Base-by-base conservation (phyloP, 73 alveolate genomes). In the Symbiodinium natans region DNA sequence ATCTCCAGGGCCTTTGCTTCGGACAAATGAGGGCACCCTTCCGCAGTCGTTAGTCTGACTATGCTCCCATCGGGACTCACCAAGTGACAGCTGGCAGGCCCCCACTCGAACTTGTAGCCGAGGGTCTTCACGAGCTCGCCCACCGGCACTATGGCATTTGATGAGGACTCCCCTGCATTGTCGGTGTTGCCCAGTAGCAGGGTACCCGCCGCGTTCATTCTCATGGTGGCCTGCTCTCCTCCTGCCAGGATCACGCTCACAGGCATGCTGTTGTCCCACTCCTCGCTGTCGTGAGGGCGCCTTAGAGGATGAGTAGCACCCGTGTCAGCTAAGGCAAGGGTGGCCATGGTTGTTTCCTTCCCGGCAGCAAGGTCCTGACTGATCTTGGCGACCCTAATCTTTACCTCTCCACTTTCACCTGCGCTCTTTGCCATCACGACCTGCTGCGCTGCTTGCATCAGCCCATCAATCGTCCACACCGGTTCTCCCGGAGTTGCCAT, bases 91-190 rank as follows among this genome's bases (percentile, higher is more conserved):
- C 10, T 63, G 17, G 6, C 1, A 0, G 7, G 36, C 0, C 13
- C 34, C 77, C 77, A 63, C 0, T 5, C 36, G 15, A 63, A 7
- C 1, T 23, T 63, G 39, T 63, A 63, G 19, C 77, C 77, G 2
- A 63, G 77, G 0, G 29, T 23, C 0, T 7, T 0, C 13, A 63
- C 34, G 0, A 63, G 40, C 1, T 23, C 77, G 5, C 77, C 77
- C 77, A 63, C 1, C 0, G 77, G 77, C 0, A 63, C 36, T 2
- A 63, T 63, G 3, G 77, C n/a, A n/a, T 23, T 2, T 31, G 1
- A 0, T 7, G 0, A 1, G 36, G 9, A 4, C 15, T 10, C 15
- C 15, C 31, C 38, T 1, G 0, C 0, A 27, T n/a, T n/a, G n/a
- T n/a, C n/a, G n/a, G n/a, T n/a, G n/a, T n/a, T 7, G 9, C 2